Evolutionary conservation across 1,139 yeast species (phyloP), one percentile per base, ranked within the genome.

Genomic region (Pichia sp.): DNA sequence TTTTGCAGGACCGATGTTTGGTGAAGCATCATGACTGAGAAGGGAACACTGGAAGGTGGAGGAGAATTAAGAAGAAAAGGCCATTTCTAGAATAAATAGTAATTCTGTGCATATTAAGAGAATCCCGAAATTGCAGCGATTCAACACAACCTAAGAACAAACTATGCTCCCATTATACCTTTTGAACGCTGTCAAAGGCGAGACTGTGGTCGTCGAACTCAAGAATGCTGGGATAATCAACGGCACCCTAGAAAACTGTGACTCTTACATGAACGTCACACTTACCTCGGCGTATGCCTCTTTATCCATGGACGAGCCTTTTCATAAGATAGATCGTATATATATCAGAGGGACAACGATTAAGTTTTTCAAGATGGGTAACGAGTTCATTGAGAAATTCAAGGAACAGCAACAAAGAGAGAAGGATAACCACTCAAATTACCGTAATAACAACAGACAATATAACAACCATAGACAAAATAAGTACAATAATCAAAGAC

Each of bases 201-300:
- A 89, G 67, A 89, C 90, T 44, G 80, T 93, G 67, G 80, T 87
- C 67, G 90, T 95, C 55, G 99, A 93, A 71, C 81, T 95, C 69
- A 95, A 95, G 70, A 85, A 87, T 55, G 97, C 98, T 38, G 97
- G 90, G 67, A 85, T 95, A 13, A 77, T 90, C 57, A 88, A 87
- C 66, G 99, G 99, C 45, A 82, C 81, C 58, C 77, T 95, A 59
- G 81, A 84, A 57, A 87, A 88, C 66, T 90, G 96, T 65, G 99
- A 95, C 69, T 85, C 90, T 44, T 90, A 96, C 92, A 95, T 95
- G 99, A 93, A 93, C 69, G 76, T 95, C 63, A 89, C 96, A 1
- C 76, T 95, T 55, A 77, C 77, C 47, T 85, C 90, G 62, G 98
- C 87, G 26, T 81, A 85, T 52, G 92, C 87, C 67, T 82, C 88